Conservation (phyloP, 1,284 basidiomycete species). For the Trichosporon sp. region DNA sequence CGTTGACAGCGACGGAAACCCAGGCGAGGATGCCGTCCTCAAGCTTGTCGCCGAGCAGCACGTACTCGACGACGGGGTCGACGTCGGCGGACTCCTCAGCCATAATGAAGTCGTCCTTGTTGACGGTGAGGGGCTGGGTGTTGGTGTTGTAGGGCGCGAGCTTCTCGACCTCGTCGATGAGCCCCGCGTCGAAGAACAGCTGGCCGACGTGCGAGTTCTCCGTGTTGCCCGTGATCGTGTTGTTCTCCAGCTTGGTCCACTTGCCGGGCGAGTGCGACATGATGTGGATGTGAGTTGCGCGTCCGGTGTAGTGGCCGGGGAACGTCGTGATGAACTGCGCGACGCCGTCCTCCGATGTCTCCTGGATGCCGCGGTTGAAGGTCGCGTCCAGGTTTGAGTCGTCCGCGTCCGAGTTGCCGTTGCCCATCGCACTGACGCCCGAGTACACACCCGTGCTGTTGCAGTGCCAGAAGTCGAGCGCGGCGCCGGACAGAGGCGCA, state of each 20-base stretch:
- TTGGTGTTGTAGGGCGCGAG: constrained; percentile 49
- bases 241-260: constrained; percentile 21
- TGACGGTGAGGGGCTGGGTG: constrained; percentile 16
- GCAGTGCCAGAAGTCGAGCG: constrained; percentile 66
- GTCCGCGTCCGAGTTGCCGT: constrained; percentile 38
- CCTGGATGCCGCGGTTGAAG: constrained; percentile 64
- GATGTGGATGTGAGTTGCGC: constrained; percentile 28
- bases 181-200: constrained; percentile 51
- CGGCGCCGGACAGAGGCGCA: constrained; percentile 61
- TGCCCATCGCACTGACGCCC: constrained; percentile 49
- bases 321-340: constrained; percentile 65
- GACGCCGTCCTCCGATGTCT: constrained; percentile 63
- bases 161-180: constrained; percentile 46
- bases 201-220: constrained; percentile 50
- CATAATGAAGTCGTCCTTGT: constrained; percentile 21
- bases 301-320: constrained; percentile 57
- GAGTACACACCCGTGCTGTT: constrained; percentile 53
- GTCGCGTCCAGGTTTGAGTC: constrained; percentile 49
- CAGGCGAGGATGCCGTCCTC: constrained; percentile 25
- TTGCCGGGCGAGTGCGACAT: constrained; percentile 20
- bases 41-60: constrained; percentile 20
- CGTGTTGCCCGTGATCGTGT: constrained; percentile 45
- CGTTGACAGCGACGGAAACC: constrained; percentile 23
- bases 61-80: constrained; percentile 26
- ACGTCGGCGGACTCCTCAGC: constrained; percentile 6